A percentile compares a stretch with the other conserved stretches of the same genome.
phyloP scores from a whole-genome alignment of 2,329 filamentous ascomycete genomes.

The Hirsutella rhossiliensis region DNA sequence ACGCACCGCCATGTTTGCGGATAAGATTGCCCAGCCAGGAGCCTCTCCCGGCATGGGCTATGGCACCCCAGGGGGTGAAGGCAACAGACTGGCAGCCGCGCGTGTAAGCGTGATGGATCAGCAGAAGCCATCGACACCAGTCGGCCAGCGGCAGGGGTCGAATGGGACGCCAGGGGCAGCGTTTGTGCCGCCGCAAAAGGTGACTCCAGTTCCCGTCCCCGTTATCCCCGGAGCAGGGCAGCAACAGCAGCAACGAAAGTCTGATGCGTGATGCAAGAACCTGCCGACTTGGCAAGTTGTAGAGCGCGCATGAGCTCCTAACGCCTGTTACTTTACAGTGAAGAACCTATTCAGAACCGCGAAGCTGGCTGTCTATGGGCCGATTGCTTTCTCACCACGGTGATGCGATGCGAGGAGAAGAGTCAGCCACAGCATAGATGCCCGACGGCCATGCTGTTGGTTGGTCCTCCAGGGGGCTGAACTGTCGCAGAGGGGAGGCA shows the following conservation, averaged over 20 bases:
- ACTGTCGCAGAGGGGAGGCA: neutral
- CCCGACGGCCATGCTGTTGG: too few species aligned
- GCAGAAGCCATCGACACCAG: constrained; percentile 24
- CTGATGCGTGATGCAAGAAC: neutral
- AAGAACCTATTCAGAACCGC: too few species aligned
- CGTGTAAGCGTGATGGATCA: constrained; percentile 23
- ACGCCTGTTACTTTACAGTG: too few species aligned
- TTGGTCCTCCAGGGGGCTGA: neutral
- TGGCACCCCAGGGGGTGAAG: constrained; percentile 18
- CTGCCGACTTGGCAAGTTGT: too few species aligned
- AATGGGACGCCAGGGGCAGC: constrained; percentile 20
- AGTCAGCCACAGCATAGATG: too few species aligned
- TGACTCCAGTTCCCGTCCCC: constrained; percentile 31
- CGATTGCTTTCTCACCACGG: too few species aligned
- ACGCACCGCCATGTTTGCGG: constrained; percentile 25
- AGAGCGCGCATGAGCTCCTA: too few species aligned
- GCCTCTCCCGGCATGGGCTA: constrained; percentile 22
- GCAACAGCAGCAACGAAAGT: constrained; percentile 1
- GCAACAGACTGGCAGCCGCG: constrained; percentile 17
- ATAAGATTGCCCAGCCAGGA: constrained; percentile 35
- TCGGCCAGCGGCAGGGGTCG: constrained; percentile 14
- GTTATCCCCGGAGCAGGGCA: constrained; percentile 25
- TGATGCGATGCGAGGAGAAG: too few species aligned
- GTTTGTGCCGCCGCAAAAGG: constrained; percentile 24
- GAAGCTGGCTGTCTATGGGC: too few species aligned